Evolutionary conservation across 2,329 filamentous ascomycete genomes (phyloP).

Genomic region (Lasiodiplodia sp.): DNA sequence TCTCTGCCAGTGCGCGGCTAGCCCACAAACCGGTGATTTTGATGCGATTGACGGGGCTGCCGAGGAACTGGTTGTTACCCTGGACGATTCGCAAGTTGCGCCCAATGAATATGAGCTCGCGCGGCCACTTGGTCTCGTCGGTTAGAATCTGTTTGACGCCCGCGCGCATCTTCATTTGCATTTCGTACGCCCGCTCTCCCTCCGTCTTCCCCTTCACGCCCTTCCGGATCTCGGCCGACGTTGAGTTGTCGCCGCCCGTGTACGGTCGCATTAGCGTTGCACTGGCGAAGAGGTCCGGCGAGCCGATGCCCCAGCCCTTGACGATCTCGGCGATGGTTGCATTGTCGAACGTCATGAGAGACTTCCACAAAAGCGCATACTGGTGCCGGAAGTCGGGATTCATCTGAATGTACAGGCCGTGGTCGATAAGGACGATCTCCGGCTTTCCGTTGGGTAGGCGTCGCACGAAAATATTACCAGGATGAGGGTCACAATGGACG

Average conservation of each 20-base stretch:
- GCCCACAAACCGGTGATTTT: constrained; percentile 96
- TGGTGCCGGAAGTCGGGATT: constrained; percentile 77
- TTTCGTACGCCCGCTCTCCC: constrained; percentile 73
- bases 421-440: constrained; percentile 94
- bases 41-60: constrained; percentile 86
- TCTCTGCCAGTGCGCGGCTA: constrained; percentile 80
- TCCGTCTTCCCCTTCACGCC: constrained; percentile 62
- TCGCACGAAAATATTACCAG: constrained; percentile 95
- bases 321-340: constrained; percentile 76
- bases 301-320: constrained; percentile 83
- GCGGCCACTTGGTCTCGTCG: constrained; percentile 88
- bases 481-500: constrained; percentile 96
- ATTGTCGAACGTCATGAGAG: constrained; percentile 93
- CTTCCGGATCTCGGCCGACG: constrained; percentile 65
- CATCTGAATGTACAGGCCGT: constrained; percentile 96
- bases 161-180: constrained; percentile 76
- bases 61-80: constrained; percentile 89
- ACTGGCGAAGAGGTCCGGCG: constrained; percentile 88
- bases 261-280: constrained; percentile 92
- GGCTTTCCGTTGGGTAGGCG: constrained; percentile 81
- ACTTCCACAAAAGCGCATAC: constrained; percentile 92
- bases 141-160: constrained; percentile 80
- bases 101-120: constrained; percentile 90
- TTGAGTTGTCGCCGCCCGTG: constrained; percentile 78
- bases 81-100: constrained; percentile 93